Evolutionary conservation across 108 stramenopile genomes (phyloP).

Genomic region (Cyclostephanos tholiformis): DNA sequence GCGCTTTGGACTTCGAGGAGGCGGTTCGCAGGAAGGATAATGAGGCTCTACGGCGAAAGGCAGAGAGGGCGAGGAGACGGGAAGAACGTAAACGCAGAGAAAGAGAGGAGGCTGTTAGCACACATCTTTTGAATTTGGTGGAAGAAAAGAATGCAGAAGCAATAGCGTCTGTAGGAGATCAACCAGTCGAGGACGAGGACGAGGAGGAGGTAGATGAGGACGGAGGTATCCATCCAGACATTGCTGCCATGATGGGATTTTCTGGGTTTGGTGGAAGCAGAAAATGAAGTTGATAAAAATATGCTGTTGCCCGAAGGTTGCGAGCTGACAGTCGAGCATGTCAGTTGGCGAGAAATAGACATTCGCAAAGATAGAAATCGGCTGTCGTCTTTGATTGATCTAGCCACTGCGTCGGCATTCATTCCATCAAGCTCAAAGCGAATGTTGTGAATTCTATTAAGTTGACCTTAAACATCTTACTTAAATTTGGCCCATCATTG

Average conservation of each 20-base stretch:
- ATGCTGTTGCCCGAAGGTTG: background rate
- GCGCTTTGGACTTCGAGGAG: constrained; percentile 53
- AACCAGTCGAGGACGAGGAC: constrained; percentile 30
- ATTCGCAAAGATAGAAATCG: background rate
- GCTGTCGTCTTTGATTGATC: no score
- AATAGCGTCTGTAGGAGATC: constrained; percentile 70
- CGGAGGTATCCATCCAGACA: constrained; percentile 71
- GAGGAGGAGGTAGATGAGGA: constrained; percentile 73
- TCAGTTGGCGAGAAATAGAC: background rate
- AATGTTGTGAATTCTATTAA: background rate
- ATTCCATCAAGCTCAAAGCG: background rate
- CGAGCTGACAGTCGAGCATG: background rate
- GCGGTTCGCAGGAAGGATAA: constrained; percentile 78
- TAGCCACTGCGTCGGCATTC: no score
- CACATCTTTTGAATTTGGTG: background rate
- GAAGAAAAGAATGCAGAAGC: constrained; percentile 21
- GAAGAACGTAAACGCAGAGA: constrained; percentile 71
- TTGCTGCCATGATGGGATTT: constrained; percentile 96
- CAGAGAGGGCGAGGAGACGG: constrained; percentile 65
- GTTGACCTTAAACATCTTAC: background rate
- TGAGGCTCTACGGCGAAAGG: constrained; percentile 58
- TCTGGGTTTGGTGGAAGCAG: constrained; percentile 77
- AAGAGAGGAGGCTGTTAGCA: constrained; percentile 29
- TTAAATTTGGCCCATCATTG: background rate
- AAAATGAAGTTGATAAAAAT: background rate